A percentile compares a stretch with the other conserved stretches of the same genome.
phyloP scores from a whole-genome alignment of 495 filamentous ascomycete species.

The Neurospora sp. region DNA sequence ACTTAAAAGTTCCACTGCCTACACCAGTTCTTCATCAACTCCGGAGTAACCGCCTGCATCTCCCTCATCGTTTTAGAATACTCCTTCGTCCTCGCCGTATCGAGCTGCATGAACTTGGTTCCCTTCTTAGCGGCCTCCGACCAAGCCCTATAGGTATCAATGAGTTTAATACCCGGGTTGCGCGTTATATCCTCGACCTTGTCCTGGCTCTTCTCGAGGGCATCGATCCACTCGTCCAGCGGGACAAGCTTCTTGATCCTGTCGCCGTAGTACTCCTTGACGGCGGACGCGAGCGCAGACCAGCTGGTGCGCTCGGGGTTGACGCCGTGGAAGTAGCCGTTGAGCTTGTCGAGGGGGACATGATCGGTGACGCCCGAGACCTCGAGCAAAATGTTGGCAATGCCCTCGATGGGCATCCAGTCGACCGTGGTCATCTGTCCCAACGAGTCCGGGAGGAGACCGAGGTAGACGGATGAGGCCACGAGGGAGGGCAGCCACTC shows the following conservation, averaged over 20 bases:
- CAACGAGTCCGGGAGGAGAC: slow-evolving; percentile 28
- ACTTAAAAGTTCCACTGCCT: slow-evolving; percentile 33
- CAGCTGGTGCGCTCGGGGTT: slow-evolving; percentile 32
- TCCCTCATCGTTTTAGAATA: slow-evolving; percentile 28
- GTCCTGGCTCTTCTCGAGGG: slow-evolving; percentile 25
- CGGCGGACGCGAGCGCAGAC: slow-evolving; percentile 19
- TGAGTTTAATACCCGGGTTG: slow-evolving; percentile 37
- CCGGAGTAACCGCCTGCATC: slow-evolving; percentile 26
- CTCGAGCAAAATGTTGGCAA: slow-evolving; percentile 30
- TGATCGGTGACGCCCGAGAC: slow-evolving; percentile 21
- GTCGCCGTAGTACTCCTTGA: slow-evolving; percentile 28
- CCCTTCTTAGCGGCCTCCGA: slow-evolving; percentile 6
- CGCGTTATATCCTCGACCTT: slow-evolving; percentile 18
- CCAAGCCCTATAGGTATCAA: slow-evolving; percentile 32
- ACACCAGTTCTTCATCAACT: slow-evolving; percentile 41
- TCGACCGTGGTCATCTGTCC: slow-evolving; percentile 34
- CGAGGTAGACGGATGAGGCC: slow-evolving; percentile 32
- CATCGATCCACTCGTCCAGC: slow-evolving; percentile 30
- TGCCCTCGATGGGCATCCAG: slow-evolving; percentile 44
- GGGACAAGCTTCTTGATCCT: slow-evolving; percentile 26
- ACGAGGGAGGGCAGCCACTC: slow-evolving; percentile 50
- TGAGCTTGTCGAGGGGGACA: slow-evolving; percentile 16
- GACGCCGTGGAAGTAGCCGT: slow-evolving; percentile 38
- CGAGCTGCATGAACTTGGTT: slow-evolving; percentile 19
- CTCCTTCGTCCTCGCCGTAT: slow-evolving; percentile 17